phyloP scores from a whole-genome alignment of 345 rosid genomes.

The Populus tremula region DNA sequence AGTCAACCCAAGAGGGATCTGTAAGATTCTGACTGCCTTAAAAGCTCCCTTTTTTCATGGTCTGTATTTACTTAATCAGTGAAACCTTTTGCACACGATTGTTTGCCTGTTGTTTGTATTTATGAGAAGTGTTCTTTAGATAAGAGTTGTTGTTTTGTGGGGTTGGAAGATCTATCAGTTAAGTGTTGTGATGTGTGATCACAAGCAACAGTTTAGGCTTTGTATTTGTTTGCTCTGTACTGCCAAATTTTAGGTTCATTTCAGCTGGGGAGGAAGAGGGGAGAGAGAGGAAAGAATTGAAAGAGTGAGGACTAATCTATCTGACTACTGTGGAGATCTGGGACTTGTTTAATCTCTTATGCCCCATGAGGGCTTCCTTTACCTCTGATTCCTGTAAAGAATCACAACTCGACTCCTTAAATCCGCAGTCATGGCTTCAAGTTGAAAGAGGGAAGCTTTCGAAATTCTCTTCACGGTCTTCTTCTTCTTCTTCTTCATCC shows the following conservation, averaged over 20 bases:
- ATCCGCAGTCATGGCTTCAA: constrained; percentile 99
- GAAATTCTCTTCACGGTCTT: constrained; percentile 44
- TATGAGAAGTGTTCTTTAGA: constrained; percentile 19
- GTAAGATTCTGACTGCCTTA: constrained; percentile 15
- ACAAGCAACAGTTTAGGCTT: constrained; percentile 15
- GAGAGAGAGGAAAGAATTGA: background rate
- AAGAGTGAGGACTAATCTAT: constrained; percentile 15
- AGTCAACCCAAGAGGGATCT: constrained; percentile 7
- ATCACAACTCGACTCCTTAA: constrained; percentile 65
- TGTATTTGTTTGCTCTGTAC: background rate
- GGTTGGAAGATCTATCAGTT: constrained; percentile 23
- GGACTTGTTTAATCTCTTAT: constrained; percentile 78
- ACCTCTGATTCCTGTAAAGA: constrained; percentile 88
- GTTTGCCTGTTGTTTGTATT: constrained; percentile 16
- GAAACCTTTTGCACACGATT: background rate
- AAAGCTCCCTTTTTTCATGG: background rate
- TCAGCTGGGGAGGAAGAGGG: constrained; percentile 24
- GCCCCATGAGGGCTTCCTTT: constrained; percentile 86
- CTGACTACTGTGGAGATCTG: constrained; percentile 94
- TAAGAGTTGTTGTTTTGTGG: constrained; percentile 34
- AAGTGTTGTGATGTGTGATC: constrained; percentile 30
- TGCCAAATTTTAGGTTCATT: constrained; percentile 10
- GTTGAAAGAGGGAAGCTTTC: constrained; percentile 91
- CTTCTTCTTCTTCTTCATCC: constrained; percentile 52
- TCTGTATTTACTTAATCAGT: background rate